Evolutionary conservation across 495 filamentous ascomycete species (phyloP), one percentile per base, ranked within the genome.

Genomic region (Bacidia rubella): DNA sequence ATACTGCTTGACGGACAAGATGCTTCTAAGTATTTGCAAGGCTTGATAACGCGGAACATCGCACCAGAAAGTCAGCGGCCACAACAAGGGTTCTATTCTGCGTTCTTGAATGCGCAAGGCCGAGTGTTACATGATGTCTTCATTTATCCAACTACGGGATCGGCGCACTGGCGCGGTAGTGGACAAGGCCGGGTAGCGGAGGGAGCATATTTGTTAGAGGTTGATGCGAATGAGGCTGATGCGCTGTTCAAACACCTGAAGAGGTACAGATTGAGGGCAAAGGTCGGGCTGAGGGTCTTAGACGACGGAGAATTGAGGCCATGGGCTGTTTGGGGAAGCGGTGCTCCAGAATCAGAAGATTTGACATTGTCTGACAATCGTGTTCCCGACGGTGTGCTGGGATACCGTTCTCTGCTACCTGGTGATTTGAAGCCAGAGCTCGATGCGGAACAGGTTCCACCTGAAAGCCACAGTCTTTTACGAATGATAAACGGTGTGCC

Each of bases 101-200:
- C 80, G 1, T 95, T 98, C 61, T 76, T 98, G 11, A 94, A 81
- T 57, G 87, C 87, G 19, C 77, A 82, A 57, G 90, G 92, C 41
- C 76, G 87, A 39, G 72, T 96, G 10, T 70, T 96, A 23, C 78
- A 89, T 66, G 92, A 98, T 65, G 85, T 86, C 23, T 95, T 95
- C 69, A 72, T 98, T 25, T 95, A 92, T 70, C 81, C 80, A 2
- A 54, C 58, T 12, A 15, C 55, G 10, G 49, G 55, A 23, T 59
- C 55, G 25, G 21, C 19, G 26, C 50, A 25, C 43, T 57, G 63
- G 29, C 51, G 47, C 10, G 23, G 54, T 3, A 3, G 47, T 35
- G 38, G 72, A 65, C 55, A 61, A n/a, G 68, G 68, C n/a, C 2
- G 66, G 70, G 49, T 22, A 22, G 22, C 68, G 4, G 74, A 78